A percentile compares a stretch with the other conserved stretches of the same genome.
Evolutionary conservation across 2,329 filamentous ascomycete genomes (phyloP).

Genomic region (Coniochaeta sp.): DNA sequence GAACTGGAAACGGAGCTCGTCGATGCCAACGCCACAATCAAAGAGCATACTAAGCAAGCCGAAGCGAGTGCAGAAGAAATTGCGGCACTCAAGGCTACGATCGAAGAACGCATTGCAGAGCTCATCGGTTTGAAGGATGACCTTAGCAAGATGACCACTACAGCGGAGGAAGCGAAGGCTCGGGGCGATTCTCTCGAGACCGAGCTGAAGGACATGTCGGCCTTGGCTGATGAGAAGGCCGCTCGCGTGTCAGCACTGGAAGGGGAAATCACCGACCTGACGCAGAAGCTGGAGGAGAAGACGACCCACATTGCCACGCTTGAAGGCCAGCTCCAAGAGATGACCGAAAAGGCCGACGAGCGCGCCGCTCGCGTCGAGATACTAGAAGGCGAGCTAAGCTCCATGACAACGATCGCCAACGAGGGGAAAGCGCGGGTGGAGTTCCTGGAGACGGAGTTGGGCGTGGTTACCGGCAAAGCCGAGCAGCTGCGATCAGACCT

Average conservation of each 20-base stretch:
- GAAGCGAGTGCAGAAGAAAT: slow-evolving; percentile 11
- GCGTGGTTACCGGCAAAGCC: slow-evolving; percentile 9
- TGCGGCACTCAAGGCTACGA: slow-evolving; percentile 12
- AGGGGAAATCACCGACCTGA: slow-evolving; percentile 13
- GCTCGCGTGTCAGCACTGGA: slow-evolving; percentile 9
- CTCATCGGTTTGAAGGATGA: slow-evolving; percentile 8
- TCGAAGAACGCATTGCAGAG: slow-evolving; percentile 5
- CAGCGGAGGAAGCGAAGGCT: slow-evolving; percentile 14
- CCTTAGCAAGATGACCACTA: slow-evolving; percentile 9
- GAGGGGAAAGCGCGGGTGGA: slow-evolving; percentile 6
- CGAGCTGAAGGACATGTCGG: slow-evolving; percentile 15
- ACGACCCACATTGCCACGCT: slow-evolving; percentile 6
- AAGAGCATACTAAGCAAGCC: slow-evolving; percentile 2
- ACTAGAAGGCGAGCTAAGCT: slow-evolving; percentile 14
- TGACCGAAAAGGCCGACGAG: slow-evolving; percentile 14
- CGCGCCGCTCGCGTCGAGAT: slow-evolving; percentile 3
- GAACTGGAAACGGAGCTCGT: slow-evolving; percentile 10
- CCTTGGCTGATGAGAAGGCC: slow-evolving; percentile 12
- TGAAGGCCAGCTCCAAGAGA: slow-evolving; percentile 15
- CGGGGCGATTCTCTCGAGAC: slow-evolving; percentile 13
- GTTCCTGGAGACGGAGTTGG: slow-evolving; percentile 2
- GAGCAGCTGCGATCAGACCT: slow-evolving; percentile 15
- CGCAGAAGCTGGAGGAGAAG: slow-evolving; percentile 12
- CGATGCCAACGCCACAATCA: slow-evolving; percentile 12
- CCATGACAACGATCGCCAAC: slow-evolving; percentile 14